phyloP scores from a whole-genome alignment of 176 grass and related monocot genomes.

The Hyparrhenia diplandra region DNA sequence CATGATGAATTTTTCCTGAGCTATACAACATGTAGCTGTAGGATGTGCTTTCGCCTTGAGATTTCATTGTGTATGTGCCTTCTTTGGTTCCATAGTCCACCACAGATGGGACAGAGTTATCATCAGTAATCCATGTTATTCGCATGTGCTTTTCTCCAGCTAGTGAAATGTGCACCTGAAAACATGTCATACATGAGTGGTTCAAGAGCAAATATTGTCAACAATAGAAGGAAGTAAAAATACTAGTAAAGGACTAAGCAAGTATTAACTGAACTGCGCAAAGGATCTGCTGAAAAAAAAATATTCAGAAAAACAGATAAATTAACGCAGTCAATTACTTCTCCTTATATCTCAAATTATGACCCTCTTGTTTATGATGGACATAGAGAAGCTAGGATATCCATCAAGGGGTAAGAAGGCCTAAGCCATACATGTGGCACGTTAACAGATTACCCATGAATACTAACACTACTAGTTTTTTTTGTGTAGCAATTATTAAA shows the following conservation, averaged over 20 bases:
- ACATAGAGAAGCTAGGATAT: not conserved
- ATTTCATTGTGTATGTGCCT: conserved; percentile 46
- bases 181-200: not conserved
- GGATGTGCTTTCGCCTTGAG: conserved; percentile 73
- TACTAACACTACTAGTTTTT: not conserved
- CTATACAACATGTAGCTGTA: conserved; percentile 83
- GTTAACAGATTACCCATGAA: not conserved
- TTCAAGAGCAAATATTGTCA: not conserved
- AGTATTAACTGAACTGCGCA: not conserved
- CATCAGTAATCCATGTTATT: conserved; percentile 73
- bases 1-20: conserved; percentile 90
- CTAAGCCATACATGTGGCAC: not conserved
- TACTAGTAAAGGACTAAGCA: not conserved
- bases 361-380: not conserved
- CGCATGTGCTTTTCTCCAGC: conserved; percentile 83
- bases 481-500: not conserved
- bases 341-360: not conserved
- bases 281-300: not conserved
- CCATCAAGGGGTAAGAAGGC: not conserved
- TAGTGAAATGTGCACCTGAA: conserved; percentile 92
- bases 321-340: not conserved
- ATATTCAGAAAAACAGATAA: not conserved
- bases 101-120: conserved; percentile 58
- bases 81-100: conserved; percentile 81
- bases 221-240: not conserved